A percentile compares a stretch with the other conserved stretches of the same genome.
Conservation (phyloP, 768 basidiomycete species). For the Boletus vinaceobasis region DNA sequence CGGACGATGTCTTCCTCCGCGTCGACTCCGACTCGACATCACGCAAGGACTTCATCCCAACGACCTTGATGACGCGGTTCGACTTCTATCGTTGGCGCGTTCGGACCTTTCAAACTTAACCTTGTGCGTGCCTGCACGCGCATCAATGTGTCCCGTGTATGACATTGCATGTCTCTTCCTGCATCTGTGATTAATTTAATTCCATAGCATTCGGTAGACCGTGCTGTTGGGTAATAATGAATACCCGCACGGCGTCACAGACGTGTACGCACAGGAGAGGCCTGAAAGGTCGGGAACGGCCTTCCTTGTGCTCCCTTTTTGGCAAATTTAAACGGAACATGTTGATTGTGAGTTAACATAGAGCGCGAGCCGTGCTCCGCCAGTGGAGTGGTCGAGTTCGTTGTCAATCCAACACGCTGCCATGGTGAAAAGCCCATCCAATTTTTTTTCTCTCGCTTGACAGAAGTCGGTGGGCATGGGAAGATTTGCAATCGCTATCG, state of each 20-base stretch:
- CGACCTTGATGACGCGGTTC: too few species aligned
- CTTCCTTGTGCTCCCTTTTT: constrained; percentile 1
- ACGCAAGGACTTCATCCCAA: background rate
- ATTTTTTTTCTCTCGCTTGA: too few species aligned
- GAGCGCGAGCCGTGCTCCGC: too few species aligned
- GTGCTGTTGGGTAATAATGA: background rate
- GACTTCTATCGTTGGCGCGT: constrained; percentile 8
- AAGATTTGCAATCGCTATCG: too few species aligned
- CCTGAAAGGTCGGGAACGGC: background rate
- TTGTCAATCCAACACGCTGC: background rate
- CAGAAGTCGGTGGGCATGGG: too few species aligned
- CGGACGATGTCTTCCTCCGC: too few species aligned
- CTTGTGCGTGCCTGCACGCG: constrained; percentile 10
- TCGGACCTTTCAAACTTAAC: constrained; percentile 21
- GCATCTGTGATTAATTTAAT: background rate
- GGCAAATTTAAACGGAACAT: background rate
- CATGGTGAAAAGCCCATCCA: background rate
- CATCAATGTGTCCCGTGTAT: background rate
- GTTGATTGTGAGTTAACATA: background rate
- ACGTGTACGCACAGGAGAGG: background rate
- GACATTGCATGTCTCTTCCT: too few species aligned
- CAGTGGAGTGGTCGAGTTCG: too few species aligned
- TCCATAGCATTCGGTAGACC: background rate
- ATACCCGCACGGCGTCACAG: background rate
- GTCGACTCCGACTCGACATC: constrained; percentile 10